Percentiles rank a stretch among this genome's conserved stretches.
phyloP scores from a whole-genome alignment of 805 yeast genomes.

The Sungouiella thailandica region DNA sequence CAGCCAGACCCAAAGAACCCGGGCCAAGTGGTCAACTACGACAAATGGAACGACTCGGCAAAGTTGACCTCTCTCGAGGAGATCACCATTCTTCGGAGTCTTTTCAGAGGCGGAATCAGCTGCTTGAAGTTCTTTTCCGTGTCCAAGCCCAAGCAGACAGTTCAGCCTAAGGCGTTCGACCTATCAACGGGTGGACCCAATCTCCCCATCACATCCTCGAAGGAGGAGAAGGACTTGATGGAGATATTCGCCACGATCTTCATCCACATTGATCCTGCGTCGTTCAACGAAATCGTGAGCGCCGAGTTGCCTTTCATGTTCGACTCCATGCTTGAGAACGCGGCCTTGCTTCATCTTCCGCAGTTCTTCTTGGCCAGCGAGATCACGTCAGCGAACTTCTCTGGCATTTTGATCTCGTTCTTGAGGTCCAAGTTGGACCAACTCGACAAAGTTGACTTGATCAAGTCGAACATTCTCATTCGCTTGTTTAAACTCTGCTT shows the following conservation, averaged over 20 bases:
- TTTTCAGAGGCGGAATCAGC: conserved; percentile 79
- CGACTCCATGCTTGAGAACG: conserved; percentile 73
- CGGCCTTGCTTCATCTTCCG: conserved; percentile 84
- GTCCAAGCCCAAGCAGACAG: conserved; percentile 42
- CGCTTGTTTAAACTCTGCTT: conserved; percentile 88
- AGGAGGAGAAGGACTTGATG: conserved; percentile 93
- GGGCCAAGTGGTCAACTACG: conserved; percentile 36
- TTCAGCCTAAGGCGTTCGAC: conserved; percentile 34
- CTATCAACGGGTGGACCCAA: conserved; percentile 77
- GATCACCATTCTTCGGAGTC: conserved; percentile 63
- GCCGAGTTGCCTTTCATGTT: conserved; percentile 75
- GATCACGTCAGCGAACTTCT: conserved; percentile 87
- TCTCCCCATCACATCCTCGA: conserved; percentile 78
- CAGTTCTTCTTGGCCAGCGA: conserved; percentile 93
- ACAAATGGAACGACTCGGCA: conserved; percentile 80
- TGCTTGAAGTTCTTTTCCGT: conserved; percentile 74
- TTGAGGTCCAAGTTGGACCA: conserved; percentile 67
- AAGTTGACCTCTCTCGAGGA: conserved; percentile 83
- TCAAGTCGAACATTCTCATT: conserved; percentile 74
- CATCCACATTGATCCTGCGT: conserved; percentile 90
- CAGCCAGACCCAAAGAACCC: conserved; percentile 42
- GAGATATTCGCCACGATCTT: conserved; percentile 92
- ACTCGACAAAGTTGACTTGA: conserved; percentile 74
- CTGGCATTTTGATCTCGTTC: conserved; percentile 76
- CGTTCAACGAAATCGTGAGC: conserved; percentile 87